A percentile compares a stretch with the other conserved stretches of the same genome.
phyloP scores from a whole-genome alignment of 2,329 filamentous ascomycete genomes.

The Fusarium paranaense region DNA sequence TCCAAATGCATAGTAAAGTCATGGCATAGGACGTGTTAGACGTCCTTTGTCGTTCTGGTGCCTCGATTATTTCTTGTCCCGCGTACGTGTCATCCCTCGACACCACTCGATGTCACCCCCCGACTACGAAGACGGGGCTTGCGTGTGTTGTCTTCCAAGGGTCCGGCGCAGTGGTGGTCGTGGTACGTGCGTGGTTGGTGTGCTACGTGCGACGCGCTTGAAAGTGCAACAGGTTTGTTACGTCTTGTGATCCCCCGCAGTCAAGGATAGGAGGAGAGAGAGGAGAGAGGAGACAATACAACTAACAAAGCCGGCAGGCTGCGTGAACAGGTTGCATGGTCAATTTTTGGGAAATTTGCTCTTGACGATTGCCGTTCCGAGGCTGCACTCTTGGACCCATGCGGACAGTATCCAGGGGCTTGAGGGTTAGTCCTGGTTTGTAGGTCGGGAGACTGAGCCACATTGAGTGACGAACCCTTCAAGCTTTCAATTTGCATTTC shows the following conservation, averaged over 20 bases:
- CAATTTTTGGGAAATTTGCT: not conserved
- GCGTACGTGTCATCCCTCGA: constrained; percentile 18
- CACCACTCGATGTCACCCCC: constrained; percentile 21
- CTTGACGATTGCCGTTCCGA: not conserved
- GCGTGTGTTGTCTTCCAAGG: constrained; percentile 12
- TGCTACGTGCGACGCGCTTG: constrained; percentile 1
- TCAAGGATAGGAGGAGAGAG: not conserved
- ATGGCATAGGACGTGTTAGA: not conserved
- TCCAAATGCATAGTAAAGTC: not conserved
- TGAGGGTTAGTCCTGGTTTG: constrained; percentile 3
- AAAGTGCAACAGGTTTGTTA: constrained; percentile 5
- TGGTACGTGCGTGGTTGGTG: constrained; percentile 16
- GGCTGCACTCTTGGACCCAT: not conserved
- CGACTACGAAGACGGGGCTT: constrained; percentile 1
- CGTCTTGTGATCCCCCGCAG: not conserved
- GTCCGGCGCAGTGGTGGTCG: not conserved
- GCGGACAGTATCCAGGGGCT: not conserved
- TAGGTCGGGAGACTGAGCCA: constrained; percentile 13
- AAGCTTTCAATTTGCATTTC: not conserved
- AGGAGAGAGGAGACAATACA: not conserved
- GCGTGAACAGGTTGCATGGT: not conserved
- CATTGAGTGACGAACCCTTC: constrained; percentile 8
- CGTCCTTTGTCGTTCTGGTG: not conserved
- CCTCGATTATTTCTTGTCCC: not conserved
- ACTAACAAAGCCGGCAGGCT: not conserved